phyloP scores from a whole-genome alignment of 106 monocot species.

The Dioscorea dumetorum region DNA sequence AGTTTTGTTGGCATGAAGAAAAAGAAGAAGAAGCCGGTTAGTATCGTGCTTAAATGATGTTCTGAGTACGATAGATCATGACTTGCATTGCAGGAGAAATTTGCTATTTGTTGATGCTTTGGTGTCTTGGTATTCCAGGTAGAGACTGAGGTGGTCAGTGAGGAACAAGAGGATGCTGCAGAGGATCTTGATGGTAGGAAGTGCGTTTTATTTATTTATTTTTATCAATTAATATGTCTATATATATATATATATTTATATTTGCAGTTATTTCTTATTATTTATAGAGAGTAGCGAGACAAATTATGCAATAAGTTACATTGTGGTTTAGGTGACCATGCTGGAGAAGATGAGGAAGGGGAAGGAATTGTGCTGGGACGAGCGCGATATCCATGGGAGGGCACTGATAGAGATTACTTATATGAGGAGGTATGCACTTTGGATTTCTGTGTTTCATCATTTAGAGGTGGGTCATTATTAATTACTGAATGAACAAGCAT shows the following conservation, averaged over 20 bases:
- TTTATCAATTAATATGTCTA: too few relatives aligned
- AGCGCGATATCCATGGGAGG: slow-evolving; percentile 72
- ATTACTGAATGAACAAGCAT: too few relatives aligned
- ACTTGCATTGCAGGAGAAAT: too few relatives aligned
- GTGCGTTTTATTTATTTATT: not conserved
- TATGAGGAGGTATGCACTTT: slow-evolving; percentile 71
- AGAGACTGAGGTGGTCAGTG: slow-evolving; percentile 51
- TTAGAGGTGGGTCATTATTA: not conserved
- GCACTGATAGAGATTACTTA: slow-evolving; percentile 80
- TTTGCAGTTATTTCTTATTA: too few relatives aligned
- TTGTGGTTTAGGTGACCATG: slow-evolving; percentile 40
- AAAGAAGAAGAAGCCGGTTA: slow-evolving; percentile 94
- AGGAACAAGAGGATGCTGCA: slow-evolving; percentile 65
- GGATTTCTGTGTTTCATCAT: not conserved
- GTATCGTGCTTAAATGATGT: not conserved
- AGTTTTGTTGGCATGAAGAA: slow-evolving; percentile 88
- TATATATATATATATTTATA: too few relatives aligned
- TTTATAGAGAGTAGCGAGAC: too few relatives aligned
- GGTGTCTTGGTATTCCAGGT: slow-evolving; percentile 33
- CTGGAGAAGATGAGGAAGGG: slow-evolving; percentile 69
- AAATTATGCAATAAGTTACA: not conserved
- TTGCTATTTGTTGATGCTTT: not conserved
- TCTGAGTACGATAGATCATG: not conserved
- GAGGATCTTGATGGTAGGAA: slow-evolving; percentile 48
- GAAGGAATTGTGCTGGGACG: slow-evolving; percentile 53